A percentile compares a stretch with the other conserved stretches of the same genome.
Conservation (phyloP, 1,139 yeast species). For the Scheffersomyces illinoinensis region DNA sequence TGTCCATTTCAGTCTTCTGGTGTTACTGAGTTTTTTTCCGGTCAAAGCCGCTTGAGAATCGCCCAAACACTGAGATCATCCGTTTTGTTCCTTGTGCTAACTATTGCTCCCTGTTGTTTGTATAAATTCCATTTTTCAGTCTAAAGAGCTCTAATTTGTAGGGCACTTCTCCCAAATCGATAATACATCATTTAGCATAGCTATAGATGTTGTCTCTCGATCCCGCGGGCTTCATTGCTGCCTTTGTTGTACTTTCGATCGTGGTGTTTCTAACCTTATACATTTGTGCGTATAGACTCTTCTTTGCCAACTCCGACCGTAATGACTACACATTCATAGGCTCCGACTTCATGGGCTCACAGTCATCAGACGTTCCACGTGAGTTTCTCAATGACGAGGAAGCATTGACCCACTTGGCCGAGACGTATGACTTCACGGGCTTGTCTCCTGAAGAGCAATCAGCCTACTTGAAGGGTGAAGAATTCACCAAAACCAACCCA, state of each 20-base stretch:
- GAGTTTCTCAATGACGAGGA: slow-evolving; percentile 49
- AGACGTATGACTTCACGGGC: slow-evolving; percentile 37
- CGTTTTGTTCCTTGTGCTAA: not conserved
- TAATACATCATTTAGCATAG: not conserved
- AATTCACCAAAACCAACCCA: slow-evolving; percentile 32
- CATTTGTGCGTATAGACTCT: slow-evolving; percentile 1
- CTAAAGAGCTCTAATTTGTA: not conserved
- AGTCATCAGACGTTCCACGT: slow-evolving; percentile 27
- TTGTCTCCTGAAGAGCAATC: slow-evolving; percentile 48
- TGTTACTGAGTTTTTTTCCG: not conserved
- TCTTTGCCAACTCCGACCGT: not conserved
- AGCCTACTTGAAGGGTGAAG: slow-evolving; percentile 37
- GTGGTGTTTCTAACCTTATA: slow-evolving; percentile 1
- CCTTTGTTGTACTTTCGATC: not conserved
- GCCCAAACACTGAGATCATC: not conserved
- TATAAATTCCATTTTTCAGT: not conserved
- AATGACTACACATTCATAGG: slow-evolving; percentile 13
- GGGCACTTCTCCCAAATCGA: not conserved
- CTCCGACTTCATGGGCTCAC: slow-evolving; percentile 7
- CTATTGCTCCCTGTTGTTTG: not conserved
- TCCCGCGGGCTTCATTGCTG: slow-evolving; percentile 1
- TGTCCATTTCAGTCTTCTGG: not conserved
- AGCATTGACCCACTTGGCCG: slow-evolving; percentile 33
- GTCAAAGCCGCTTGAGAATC: not conserved
- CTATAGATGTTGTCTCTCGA: not conserved